Percentiles rank a stretch among this genome's conserved stretches.
phyloP scores from a whole-genome alignment of 768 basidiomycete genomes.

The Amanita polypyramis region DNA sequence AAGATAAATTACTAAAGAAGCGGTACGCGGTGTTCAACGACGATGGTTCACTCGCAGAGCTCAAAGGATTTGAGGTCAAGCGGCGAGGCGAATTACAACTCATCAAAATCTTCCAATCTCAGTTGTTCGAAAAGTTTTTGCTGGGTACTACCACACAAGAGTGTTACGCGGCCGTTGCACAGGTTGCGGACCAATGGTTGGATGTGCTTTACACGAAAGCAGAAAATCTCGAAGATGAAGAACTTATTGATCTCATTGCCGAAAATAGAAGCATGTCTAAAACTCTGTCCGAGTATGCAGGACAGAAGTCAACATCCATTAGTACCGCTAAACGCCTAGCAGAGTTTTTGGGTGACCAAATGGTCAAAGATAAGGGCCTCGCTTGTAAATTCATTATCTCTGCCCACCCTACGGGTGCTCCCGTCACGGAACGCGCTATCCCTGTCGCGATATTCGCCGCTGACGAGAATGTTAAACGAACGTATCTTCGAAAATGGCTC shows the following conservation, averaged over 20 bases:
- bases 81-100: slow-evolving; percentile 94
- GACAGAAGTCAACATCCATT: slow-evolving; percentile 97
- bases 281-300: slow-evolving; percentile 91
- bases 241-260: slow-evolving; percentile 94
- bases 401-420: slow-evolving; percentile 81
- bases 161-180: slow-evolving; percentile 90
- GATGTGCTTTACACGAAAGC: slow-evolving; percentile 88
- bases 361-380: slow-evolving; percentile 99
- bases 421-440: slow-evolving; percentile 94
- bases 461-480: slow-evolving; percentile 81
- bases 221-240: slow-evolving; percentile 78
- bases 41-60: slow-evolving; percentile 92
- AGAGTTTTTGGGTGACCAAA: slow-evolving; percentile 94
- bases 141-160: slow-evolving; percentile 89
- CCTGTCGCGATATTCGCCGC: slow-evolving; percentile 98
- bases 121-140: slow-evolving; percentile 96
- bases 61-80: slow-evolving; percentile 99
- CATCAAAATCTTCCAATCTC: slow-evolving; percentile 98
- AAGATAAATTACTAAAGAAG: slow-evolving; percentile 97
- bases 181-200: slow-evolving; percentile 93
- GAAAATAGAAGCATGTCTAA: slow-evolving; percentile 98
- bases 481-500: slow-evolving; percentile 92
- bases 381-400: slow-evolving; percentile 99
- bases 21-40: slow-evolving; percentile 99
- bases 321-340: slow-evolving; percentile 91